These are phyloP conservation scores for Carpinus viminea DNA, from an alignment of 306 rosid species.

Conservation along the genomic window DNA sequence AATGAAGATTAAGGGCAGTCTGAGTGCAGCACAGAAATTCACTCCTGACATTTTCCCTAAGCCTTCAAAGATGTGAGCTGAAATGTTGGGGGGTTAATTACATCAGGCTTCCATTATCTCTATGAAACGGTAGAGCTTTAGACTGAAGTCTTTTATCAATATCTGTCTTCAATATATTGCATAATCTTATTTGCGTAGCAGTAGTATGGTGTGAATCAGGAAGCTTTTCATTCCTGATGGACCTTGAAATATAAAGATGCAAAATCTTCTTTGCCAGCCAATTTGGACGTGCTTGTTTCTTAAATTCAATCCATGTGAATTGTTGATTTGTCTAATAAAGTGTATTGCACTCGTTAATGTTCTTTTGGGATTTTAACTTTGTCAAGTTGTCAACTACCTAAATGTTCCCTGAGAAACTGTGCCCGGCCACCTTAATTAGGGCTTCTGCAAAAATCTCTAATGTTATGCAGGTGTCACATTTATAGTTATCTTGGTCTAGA, in stretches of 20 bases:
- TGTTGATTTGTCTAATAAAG: neutral
- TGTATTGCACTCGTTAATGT: no score
- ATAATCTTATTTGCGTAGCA: neutral
- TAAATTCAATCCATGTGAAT: neutral
- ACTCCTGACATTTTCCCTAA: slow-evolving; percentile 92
- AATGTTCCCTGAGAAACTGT: no score
- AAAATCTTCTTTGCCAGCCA: neutral
- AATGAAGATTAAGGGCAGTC: slow-evolving; percentile 85
- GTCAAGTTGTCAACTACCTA: no score
- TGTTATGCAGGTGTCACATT: no score
- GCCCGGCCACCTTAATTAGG: no score
- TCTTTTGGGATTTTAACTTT: no score
- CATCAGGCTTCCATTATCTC: slow-evolving; percentile 20
- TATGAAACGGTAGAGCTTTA: neutral
- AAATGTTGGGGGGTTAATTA: slow-evolving; percentile 9
- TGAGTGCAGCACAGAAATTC: slow-evolving; percentile 87
- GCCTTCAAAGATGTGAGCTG: slow-evolving; percentile 85
- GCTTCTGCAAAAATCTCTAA: no score
- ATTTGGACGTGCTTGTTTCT: neutral
- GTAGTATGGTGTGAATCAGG: neutral
- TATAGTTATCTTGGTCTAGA: no score
- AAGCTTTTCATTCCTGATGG: neutral
- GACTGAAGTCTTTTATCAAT: slow-evolving; percentile 14
- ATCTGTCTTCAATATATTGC: neutral
- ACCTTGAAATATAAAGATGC: neutral